These are phyloP conservation scores for Castanospermum australe DNA, from an alignment of 306 rosid species.

Conservation along the genomic window DNA sequence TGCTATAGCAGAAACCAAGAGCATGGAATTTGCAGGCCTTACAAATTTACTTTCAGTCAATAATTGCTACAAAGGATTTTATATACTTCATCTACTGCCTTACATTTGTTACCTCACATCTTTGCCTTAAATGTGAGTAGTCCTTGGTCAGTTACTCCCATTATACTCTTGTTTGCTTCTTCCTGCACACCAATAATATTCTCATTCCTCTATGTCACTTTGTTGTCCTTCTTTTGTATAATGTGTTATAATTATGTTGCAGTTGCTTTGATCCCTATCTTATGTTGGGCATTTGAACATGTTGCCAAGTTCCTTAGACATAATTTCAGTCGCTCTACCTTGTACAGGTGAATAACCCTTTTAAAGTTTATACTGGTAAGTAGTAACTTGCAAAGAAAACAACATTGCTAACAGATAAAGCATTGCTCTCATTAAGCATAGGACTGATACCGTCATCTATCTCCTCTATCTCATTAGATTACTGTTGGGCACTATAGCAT, in stretches of 20 bases:
- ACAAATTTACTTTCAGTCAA: conserved; percentile 82
- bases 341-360: conserved; percentile 72
- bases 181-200: neutral
- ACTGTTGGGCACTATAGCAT: neutral
- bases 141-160: conserved; percentile 13
- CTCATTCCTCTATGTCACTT: neutral
- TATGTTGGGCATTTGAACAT: conserved; percentile 80
- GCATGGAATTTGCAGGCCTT: conserved; percentile 90
- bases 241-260: conserved; percentile 41
- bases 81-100: conserved; percentile 83
- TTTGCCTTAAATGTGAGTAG: conserved; percentile 79
- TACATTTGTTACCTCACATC: conserved; percentile 74
- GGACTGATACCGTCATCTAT: neutral
- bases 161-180: neutral
- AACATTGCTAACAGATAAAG: neutral
- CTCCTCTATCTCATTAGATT: neutral
- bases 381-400: neutral
- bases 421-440: neutral
- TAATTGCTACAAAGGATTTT: conserved; percentile 78
- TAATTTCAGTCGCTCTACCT: conserved; percentile 80
- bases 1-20: conserved; percentile 75
- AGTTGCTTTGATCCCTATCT: conserved; percentile 91
- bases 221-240: conserved; percentile 14
- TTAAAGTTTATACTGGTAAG: neutral
- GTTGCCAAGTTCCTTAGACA: conserved; percentile 95